phyloP scores from a whole-genome alignment of 2,329 filamentous ascomycete genomes.

The Incumbomyces lentus region DNA sequence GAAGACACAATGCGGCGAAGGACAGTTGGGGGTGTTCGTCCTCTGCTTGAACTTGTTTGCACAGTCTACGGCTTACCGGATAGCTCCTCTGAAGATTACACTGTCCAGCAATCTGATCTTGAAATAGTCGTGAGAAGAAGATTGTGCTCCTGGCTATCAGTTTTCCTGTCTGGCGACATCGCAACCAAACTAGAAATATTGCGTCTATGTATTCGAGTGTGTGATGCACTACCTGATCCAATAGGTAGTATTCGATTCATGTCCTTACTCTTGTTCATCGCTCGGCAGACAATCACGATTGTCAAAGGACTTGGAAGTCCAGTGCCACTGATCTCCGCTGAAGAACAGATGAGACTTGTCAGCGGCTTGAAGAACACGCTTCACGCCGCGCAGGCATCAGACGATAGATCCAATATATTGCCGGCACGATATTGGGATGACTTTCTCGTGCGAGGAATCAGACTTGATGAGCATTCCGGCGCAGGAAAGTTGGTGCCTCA shows the following conservation, averaged over 20 bases:
- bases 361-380: slow-evolving; percentile 81
- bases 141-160: slow-evolving; percentile 36
- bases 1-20: slow-evolving; percentile 12
- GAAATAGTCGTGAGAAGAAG: slow-evolving; percentile 11
- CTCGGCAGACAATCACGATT: slow-evolving; percentile 63
- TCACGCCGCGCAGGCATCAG: slow-evolving; percentile 63
- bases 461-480: slow-evolving; percentile 53
- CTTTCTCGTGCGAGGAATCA: slow-evolving; percentile 71
- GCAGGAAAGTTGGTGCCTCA: slow-evolving; percentile 58
- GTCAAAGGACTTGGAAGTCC: slow-evolving; percentile 36
- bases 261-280: slow-evolving; percentile 69
- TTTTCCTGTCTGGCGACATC: slow-evolving; percentile 58
- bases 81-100: neutral
- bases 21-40: slow-evolving; percentile 30
- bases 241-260: slow-evolving; percentile 81
- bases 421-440: slow-evolving; percentile 94
- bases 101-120: neutral
- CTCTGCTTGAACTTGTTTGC: slow-evolving; percentile 31
- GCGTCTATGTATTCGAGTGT: slow-evolving; percentile 82
- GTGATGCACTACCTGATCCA: slow-evolving; percentile 86
- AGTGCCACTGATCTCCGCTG: slow-evolving; percentile 34
- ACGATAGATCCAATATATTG: slow-evolving; percentile 47
- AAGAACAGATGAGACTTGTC: slow-evolving; percentile 76
- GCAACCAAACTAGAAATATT: slow-evolving; percentile 78
- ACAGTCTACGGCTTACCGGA: slow-evolving; percentile 33